Percentiles rank a stretch among this genome's conserved stretches.
phyloP scores from a whole-genome alignment of 352 stramenopile genomes.

The Globisporangium solare region DNA sequence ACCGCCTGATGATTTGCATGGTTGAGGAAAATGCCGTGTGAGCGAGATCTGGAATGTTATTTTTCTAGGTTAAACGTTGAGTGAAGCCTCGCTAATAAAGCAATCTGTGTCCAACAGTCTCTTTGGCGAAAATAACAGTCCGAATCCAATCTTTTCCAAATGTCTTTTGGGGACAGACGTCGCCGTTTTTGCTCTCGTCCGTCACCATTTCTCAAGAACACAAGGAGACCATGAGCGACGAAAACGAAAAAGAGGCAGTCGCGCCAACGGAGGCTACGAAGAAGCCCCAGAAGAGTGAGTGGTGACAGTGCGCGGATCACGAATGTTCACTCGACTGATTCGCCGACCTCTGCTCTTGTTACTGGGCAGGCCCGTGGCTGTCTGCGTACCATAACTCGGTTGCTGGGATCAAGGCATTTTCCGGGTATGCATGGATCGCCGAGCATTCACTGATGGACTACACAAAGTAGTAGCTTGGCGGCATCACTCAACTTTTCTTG shows the following conservation, averaged over 20 bases:
- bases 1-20: constrained; percentile 1
- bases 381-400: constrained; percentile 88
- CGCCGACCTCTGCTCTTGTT: background rate
- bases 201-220: background rate
- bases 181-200: background rate
- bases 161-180: constrained; percentile 4
- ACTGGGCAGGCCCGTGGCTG: constrained; percentile 65
- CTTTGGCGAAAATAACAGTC: background rate
- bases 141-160: background rate
- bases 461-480: background rate
- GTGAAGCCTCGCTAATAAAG: background rate
- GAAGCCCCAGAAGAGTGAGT: constrained; percentile 17
- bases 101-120: background rate
- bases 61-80: too few species aligned
- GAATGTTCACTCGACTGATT: background rate
- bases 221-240: constrained; percentile 1
- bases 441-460: background rate
- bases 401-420: constrained; percentile 82
- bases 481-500: background rate
- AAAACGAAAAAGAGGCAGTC: constrained; percentile 9
- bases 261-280: constrained; percentile 3
- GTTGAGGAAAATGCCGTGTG: background rate
- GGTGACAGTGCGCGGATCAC: background rate
- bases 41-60: too few species aligned
- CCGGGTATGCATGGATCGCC: constrained; percentile 20